Evolutionary conservation across 768 basidiomycete species (phyloP), one percentile per base, ranked within the genome.

Genomic region (Collybiopsis luxurians): DNA sequence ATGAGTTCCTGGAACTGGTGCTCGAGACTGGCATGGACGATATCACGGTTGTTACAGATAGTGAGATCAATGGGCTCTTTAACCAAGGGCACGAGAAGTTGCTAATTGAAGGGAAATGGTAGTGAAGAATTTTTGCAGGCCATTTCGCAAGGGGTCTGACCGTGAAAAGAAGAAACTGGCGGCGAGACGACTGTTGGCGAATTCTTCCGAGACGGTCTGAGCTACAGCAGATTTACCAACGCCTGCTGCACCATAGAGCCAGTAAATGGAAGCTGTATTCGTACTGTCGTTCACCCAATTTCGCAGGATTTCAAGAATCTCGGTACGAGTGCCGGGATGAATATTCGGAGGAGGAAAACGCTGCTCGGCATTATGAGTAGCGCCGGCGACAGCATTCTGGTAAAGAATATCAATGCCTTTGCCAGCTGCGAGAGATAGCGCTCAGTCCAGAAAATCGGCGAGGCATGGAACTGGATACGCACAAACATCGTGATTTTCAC

Each of bases 211-310:
- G 3, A 72, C 54, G 1, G 69, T 70, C 0, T 71, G 72, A 2
- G 72, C 55, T n/a, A 73, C 63, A 2, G 72, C 64, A 19, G 71
- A 70, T 61, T 73, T 73, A 13, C 72, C 72, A 1, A 45, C 27
- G 17, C 72, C 72, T 0, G 73, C 71, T 36, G 72, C 68, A 5
- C 73, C 73, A 28, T 69, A 62, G 30, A 73, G 53, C 72, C 73
- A 73, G 34, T 67, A 72, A 15, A 73, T 34, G 13, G 31, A 34
- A 34, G 5, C 6, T 10, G 7, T 17, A 5, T 47, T 23, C 7
- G 49, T 19, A 23, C 28, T 31, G 9, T n/a, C 15, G 21, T 21
- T 17, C 19, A 36, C 27, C 49, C 49, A 51, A 36, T 36, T 12
- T 5, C 15, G 15, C 17, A 51, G 12, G 11, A 5, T 23, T 9